Evolutionary conservation across 148 eudicot species (phyloP), one percentile per base, ranked within the genome.

Genomic region (Rhododendron griersonianum): DNA sequence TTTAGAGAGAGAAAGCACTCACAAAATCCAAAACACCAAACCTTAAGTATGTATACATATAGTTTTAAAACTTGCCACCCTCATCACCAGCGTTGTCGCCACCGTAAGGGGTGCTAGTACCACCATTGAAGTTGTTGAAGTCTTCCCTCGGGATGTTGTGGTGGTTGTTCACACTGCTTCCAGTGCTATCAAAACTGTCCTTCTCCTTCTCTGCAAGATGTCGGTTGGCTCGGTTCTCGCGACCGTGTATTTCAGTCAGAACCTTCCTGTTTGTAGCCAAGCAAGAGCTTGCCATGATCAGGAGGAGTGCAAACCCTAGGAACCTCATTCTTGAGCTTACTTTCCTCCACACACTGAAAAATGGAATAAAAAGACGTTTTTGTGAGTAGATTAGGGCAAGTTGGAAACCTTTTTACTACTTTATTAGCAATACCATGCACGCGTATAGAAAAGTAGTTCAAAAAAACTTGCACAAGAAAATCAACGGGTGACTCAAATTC

Each of bases 101-200:
- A 11, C 30, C 74, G 3, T n/a, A 61, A 13, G 87, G 57, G 33
- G 45, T 76, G 71, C 55, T 30, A 30, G 2, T 1, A 71, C 39
- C 76, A 13, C 76, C 81, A 18, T 74, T 53, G 73, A 81, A 86
- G 57, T 86, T 86, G 18, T 82, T 53, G 73, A 81, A 86, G 73
- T 86, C 87, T 80, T 81, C 81, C 84, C 84, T 86, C 1, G 87
- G 87, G 53, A 86, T 81, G 63, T 37, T n/a, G 53, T 86, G 87
- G 87, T 86, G 87, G 67, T 86, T 86, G 80, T 61, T 61, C 53
- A 71, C 80, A 69, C 71, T 57, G 50, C 74, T 41, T 50, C 30
- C 44, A 9, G 59, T 2, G 53, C 57, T 7, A 21, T 55, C 79
- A 23, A 25, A 37, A 9, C 21, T 59, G 2, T 15, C 73, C 5